Evolutionary conservation across 495 filamentous ascomycete genomes (phyloP).

Genomic region (Mytilinidion resinicola): DNA sequence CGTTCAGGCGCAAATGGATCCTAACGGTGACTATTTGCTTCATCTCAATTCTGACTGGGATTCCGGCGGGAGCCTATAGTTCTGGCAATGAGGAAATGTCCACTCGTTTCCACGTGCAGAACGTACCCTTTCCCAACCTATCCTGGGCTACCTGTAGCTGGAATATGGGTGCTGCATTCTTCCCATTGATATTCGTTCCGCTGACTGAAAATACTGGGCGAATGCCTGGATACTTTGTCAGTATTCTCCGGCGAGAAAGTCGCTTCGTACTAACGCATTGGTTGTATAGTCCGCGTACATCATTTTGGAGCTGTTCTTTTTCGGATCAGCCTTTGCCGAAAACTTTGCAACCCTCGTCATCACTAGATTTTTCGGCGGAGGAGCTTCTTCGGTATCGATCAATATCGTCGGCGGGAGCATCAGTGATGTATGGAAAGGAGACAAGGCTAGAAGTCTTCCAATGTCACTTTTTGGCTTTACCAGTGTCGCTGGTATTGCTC

Average conservation of each 20-base stretch:
- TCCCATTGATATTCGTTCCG: constrained; percentile 15
- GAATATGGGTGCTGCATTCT: constrained; percentile 19
- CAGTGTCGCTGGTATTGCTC: constrained; percentile 12
- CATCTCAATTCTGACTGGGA: constrained; percentile 41
- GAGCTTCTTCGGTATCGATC: constrained; percentile 41
- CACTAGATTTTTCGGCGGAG: constrained; percentile 16
- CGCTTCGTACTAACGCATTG: no score
- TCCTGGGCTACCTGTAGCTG: constrained; percentile 27
- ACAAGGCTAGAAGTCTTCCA: constrained; percentile 39
- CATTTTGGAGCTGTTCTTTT: constrained; percentile 17
- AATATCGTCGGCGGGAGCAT: constrained; percentile 46
- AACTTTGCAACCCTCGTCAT: constrained; percentile 18
- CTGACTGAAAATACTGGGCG: constrained; percentile 17
- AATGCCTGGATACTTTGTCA: constrained; percentile 18
- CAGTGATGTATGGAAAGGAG: constrained; percentile 41
- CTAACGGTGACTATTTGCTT: constrained; percentile 42
- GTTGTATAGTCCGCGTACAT: constrained; percentile 7
- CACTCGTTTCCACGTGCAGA: constrained; percentile 39
- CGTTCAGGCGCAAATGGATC: constrained; percentile 34
- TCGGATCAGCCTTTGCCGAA: constrained; percentile 14
- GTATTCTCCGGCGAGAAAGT: background rate
- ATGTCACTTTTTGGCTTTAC: constrained; percentile 43
- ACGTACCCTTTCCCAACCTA: constrained; percentile 41
- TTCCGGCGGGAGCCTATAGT: constrained; percentile 42
- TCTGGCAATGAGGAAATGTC: constrained; percentile 39